These are phyloP conservation scores for Acacia crassicarpa DNA, from an alignment of 306 rosid genomes.

Conservation along the genomic window DNA sequence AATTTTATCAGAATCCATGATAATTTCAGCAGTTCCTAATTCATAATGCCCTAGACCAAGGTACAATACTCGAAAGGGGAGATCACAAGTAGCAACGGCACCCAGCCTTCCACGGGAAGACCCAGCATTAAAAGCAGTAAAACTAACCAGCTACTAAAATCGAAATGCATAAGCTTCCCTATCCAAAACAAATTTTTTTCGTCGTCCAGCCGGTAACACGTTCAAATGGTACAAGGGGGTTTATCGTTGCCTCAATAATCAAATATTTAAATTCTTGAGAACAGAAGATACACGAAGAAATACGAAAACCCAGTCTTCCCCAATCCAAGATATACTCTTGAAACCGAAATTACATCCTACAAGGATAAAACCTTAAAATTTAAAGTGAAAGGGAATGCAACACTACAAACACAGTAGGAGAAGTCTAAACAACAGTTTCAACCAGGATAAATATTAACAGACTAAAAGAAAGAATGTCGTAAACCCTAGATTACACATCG, in stretches of 20 bases:
- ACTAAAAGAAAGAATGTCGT: background rate
- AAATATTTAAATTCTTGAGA: background rate
- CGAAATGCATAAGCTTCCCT: background rate
- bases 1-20: background rate
- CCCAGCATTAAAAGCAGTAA: background rate
- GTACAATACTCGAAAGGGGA: background rate
- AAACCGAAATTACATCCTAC: background rate
- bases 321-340: background rate
- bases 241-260: background rate
- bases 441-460: background rate
- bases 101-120: background rate
- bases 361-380: background rate
- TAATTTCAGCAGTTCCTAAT: background rate
- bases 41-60: slow-evolving; percentile 2
- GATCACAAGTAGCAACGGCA: background rate
- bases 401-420: background rate
- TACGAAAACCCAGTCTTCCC: background rate
- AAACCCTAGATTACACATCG: slow-evolving; percentile 29
- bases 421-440: background rate
- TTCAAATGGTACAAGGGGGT: background rate
- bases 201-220: background rate
- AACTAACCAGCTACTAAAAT: background rate
- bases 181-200: background rate
- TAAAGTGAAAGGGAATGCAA: slow-evolving; percentile 1
- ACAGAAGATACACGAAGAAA: background rate